These are phyloP conservation scores for Cytospora schulzeri DNA, from an alignment of 2,329 filamentous ascomycete species.

Conservation along the genomic window DNA sequence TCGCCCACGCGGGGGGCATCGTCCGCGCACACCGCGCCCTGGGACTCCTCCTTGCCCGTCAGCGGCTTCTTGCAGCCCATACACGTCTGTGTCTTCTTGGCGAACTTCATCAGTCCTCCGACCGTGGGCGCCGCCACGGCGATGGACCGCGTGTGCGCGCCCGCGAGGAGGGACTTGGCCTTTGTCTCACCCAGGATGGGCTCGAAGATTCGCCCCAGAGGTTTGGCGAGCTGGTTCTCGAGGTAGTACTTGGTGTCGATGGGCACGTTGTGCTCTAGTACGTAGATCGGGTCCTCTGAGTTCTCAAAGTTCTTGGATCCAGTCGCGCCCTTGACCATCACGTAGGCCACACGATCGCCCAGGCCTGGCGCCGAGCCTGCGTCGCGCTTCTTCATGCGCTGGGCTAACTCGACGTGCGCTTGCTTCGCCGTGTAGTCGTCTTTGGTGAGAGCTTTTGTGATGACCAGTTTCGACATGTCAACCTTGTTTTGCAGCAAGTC, in stretches of 20 bases:
- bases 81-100: conserved; percentile 96
- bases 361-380: conserved; percentile 89
- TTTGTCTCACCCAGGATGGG: conserved; percentile 95
- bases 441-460: conserved; percentile 95
- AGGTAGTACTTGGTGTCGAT: conserved; percentile 99
- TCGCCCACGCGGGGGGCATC: conserved; percentile 86
- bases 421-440: conserved; percentile 88
- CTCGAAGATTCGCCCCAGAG: conserved; percentile 92
- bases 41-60: conserved; percentile 73
- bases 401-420: conserved; percentile 91
- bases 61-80: conserved; percentile 99
- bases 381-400: conserved; percentile 96
- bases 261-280: conserved; percentile 94
- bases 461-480: conserved; percentile 98
- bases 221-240: conserved; percentile 96
- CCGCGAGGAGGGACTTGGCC: conserved; percentile 80
- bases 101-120: conserved; percentile 96
- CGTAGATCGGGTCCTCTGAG: conserved; percentile 94
- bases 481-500: conserved; percentile 96
- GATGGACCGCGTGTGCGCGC: conserved; percentile 93
- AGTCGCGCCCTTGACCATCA: conserved; percentile 89
- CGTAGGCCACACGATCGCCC: conserved; percentile 95
- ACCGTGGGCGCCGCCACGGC: conserved; percentile 88
- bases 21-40: conserved; percentile 84
- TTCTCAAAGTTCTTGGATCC: conserved; percentile 96